Conservation (phyloP, 148 eudicot genomes). For the Vaccinium darrowii region DNA sequence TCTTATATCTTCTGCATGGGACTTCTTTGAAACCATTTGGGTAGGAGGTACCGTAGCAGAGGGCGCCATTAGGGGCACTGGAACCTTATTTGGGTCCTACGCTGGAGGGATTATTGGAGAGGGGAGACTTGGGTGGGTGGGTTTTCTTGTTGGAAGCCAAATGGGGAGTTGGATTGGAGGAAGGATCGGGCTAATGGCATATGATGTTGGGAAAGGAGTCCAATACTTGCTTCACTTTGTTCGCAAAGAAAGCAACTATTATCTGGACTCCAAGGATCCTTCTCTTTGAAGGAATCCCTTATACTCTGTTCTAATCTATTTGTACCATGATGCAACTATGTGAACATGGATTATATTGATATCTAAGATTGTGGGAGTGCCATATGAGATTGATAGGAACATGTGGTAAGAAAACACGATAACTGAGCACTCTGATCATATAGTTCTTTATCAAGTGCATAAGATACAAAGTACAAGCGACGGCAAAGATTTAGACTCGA, state of each 20-base stretch:
- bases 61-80: conserved; percentile 41
- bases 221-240: conserved; percentile 26
- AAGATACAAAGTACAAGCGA: neutral
- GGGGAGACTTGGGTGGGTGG: conserved; percentile 37
- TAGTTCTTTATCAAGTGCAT: neutral
- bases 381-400: neutral
- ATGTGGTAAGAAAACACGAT: neutral
- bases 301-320: neutral
- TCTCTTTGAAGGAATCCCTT: conserved; percentile 11
- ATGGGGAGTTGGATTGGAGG: conserved; percentile 60
- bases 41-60: conserved; percentile 41
- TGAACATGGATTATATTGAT: neutral
- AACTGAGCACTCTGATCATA: neutral
- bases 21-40: conserved; percentile 48
- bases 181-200: conserved; percentile 48
- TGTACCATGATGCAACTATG: neutral
- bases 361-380: neutral
- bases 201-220: conserved; percentile 43
- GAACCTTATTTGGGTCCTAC: conserved; percentile 47
- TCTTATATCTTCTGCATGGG: conserved; percentile 51
- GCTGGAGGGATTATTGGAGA: conserved; percentile 41
- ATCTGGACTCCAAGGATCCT: neutral
- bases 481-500: neutral
- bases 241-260: neutral
- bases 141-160: conserved; percentile 50